Base-by-base conservation (phyloP, 805 yeast genomes). In the Limtongia smithiae region DNA sequence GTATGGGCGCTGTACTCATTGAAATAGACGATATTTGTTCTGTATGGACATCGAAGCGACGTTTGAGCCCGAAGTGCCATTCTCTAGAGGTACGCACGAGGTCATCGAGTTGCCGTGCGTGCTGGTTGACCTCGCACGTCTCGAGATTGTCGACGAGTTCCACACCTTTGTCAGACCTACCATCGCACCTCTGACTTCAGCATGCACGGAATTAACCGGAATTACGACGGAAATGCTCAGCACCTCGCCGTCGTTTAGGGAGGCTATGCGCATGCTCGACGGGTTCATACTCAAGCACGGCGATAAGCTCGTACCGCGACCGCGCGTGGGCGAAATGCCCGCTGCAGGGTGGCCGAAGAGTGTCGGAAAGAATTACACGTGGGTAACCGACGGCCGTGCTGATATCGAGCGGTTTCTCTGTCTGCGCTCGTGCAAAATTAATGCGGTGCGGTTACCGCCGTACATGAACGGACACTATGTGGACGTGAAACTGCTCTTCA, bases 21-120 rank as follows among this genome's bases (percentile, higher is more conserved):
- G 24, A 15, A 18, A 11, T 18, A 55, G 60, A 18, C 51, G 52
- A 6, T 56, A 54, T 24, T 22, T 51, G 33, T 31, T 56, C 18
- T 50, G 59, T 25, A 28, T 55, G 22, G 60, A 56, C 30, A 51
- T 56, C 5, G 60, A 56, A 34, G 60, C 60, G 8, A 55, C 52
- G 8, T 55, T 38, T 38, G 44, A 43, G 18, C 52, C 42, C 12
- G 44, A 34, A 21, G 21, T 35, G 21, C 31, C 39, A 11, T 53
- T 53, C 22, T 5, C 4, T 3, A n/a, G 21, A 7, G 48, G 43
- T 11, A 28, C 41, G 8, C 59, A 56, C 41, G 60, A 56, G 31
- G 55, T 56, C 18, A 56, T 56, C 18, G 60, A 56, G 48, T 38
- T 56, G 11, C 54, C 57, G 7, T 24, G 38, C 32, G 34, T 77